These are phyloP conservation scores for Backusella liffmaniae DNA, from an alignment of 192 early-diverging fungal genomes.

Conservation along the genomic window DNA sequence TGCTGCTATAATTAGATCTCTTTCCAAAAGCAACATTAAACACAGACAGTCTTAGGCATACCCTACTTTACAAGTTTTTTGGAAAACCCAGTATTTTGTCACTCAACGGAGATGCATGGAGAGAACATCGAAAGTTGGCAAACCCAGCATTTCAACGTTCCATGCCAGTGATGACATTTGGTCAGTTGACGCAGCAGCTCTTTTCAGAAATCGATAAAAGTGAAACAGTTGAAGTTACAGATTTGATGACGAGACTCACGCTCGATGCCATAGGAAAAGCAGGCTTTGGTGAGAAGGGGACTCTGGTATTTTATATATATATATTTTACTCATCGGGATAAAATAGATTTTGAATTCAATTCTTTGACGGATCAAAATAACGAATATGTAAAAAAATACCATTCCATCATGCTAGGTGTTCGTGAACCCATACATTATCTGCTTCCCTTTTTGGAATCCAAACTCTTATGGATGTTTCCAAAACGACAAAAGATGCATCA, in stretches of 20 bases:
- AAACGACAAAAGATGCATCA: constrained; percentile 8
- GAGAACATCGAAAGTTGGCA: constrained; percentile 8
- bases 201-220: constrained; percentile 7
- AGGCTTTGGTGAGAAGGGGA: constrained; percentile 16
- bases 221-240: not conserved
- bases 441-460: constrained; percentile 16
- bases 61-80: not conserved
- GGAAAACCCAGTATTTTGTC: not conserved
- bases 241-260: constrained; percentile 17
- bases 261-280: constrained; percentile 33
- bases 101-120: not conserved
- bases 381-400: constrained; percentile 13
- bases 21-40: constrained; percentile 6
- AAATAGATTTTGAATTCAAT: constrained; percentile 22
- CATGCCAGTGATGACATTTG: constrained; percentile 31
- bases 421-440: not conserved
- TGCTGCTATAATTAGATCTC: not conserved
- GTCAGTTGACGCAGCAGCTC: constrained; percentile 3
- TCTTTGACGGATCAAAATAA: constrained; percentile 10
- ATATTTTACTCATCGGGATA: not conserved
- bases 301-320: too few relatives aligned
- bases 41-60: not conserved
- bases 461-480: constrained; percentile 16
- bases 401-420: not conserved
- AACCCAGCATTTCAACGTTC: constrained; percentile 35